A percentile compares a stretch with the other conserved stretches of the same genome.
Conservation (phyloP, 768 basidiomycete genomes). For the Lepiota venenata region DNA sequence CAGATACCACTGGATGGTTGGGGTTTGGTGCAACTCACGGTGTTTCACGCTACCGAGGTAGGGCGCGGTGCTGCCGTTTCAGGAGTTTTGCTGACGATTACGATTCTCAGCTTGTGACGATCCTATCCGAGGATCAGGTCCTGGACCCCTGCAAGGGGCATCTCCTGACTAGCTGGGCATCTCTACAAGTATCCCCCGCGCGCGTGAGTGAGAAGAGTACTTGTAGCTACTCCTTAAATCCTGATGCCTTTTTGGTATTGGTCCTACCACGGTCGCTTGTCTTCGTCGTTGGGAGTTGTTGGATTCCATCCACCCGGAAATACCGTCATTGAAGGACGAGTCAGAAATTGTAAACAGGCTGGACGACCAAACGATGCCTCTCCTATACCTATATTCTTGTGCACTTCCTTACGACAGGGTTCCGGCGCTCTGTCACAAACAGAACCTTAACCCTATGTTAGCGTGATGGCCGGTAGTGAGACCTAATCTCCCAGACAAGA, state of each 20-base stretch:
- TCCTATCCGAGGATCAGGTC: slow-evolving; percentile 30
- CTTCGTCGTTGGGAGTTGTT: slow-evolving; percentile 34
- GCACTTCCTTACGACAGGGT: no score
- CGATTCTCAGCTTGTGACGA: no score
- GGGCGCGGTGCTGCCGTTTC: slow-evolving; percentile 2
- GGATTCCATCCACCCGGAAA: slow-evolving; percentile 21
- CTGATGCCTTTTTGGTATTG: slow-evolving; percentile 20
- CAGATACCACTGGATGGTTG: slow-evolving; percentile 44
- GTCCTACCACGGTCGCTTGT: slow-evolving; percentile 37
- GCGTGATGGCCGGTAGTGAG: no score
- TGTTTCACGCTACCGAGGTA: slow-evolving; percentile 54
- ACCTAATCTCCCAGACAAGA: slow-evolving; percentile 59
- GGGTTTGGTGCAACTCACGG: slow-evolving; percentile 48
- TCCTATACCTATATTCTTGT: no score
- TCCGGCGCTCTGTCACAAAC: no score
- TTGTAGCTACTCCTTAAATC: no score
- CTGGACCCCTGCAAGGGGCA: slow-evolving; percentile 44
- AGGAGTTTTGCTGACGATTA: not conserved
- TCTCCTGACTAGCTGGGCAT: slow-evolving; percentile 28
- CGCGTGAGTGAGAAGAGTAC: no score
- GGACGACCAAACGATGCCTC: no score
- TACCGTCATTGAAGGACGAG: no score
- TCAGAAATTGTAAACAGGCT: no score
- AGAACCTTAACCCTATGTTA: no score
- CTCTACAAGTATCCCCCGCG: no score